Evolutionary conservation across 108 stramenopile species (phyloP).

Genomic region (Ochromonas danica): DNA sequence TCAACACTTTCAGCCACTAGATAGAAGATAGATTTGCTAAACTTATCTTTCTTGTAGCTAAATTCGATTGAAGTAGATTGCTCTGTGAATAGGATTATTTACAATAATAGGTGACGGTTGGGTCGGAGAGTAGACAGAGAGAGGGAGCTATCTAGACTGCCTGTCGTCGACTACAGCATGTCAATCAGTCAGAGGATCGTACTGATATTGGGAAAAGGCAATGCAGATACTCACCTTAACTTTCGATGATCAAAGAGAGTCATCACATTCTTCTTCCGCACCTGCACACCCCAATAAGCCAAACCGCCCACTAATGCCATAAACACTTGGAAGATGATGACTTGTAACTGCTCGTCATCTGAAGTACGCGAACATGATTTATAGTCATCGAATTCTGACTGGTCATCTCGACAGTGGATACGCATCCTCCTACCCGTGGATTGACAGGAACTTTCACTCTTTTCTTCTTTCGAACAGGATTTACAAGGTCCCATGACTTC

Average conservation of each 20-base stretch:
- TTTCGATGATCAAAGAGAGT: slow-evolving; percentile 25
- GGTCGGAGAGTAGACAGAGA: too few species aligned
- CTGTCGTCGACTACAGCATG: too few species aligned
- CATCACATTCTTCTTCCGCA: slow-evolving; percentile 26
- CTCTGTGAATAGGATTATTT: too few species aligned
- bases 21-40: too few species aligned
- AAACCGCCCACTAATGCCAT: slow-evolving; percentile 32
- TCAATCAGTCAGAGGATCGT: too few species aligned
- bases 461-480: not conserved
- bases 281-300: slow-evolving; percentile 29
- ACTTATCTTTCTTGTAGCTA: too few species aligned
- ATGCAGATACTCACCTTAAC: not conserved
- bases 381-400: not conserved
- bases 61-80: too few species aligned
- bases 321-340: slow-evolving; percentile 24
- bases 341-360: slow-evolving; percentile 4
- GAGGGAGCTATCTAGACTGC: too few species aligned
- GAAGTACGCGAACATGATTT: not conserved
- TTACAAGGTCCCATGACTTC: too few species aligned
- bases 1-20: too few species aligned
- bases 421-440: not conserved
- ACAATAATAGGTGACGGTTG: too few species aligned
- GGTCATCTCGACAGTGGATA: not conserved
- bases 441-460: not conserved
- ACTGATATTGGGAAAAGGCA: too few species aligned